phyloP scores from a whole-genome alignment of 2,329 filamentous ascomycete species.

The Pleomassaria siparia region DNA sequence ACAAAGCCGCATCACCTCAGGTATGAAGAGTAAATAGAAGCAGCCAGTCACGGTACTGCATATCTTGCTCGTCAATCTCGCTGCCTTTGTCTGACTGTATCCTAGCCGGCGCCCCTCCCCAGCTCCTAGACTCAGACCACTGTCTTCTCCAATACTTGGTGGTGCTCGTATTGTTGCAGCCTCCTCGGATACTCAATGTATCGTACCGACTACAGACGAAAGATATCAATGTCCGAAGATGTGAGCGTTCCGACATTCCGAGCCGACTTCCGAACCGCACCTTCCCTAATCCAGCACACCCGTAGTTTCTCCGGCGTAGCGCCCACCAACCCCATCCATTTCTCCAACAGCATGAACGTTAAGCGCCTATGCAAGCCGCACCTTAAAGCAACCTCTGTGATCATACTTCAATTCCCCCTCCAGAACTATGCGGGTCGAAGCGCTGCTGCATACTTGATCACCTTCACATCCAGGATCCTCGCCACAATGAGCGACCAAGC shows the following conservation, averaged over 20 bases:
- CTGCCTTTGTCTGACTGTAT: too few relatives aligned
- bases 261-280: background rate
- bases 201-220: too few relatives aligned
- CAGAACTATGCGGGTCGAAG: background rate
- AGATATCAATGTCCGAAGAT: too few relatives aligned
- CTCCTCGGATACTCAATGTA: too few relatives aligned
- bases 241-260: background rate
- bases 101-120: too few relatives aligned
- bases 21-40: too few relatives aligned
- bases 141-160: too few relatives aligned
- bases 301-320: conserved; percentile 1
- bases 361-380: conserved; percentile 27
- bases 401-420: background rate
- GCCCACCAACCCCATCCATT: background rate
- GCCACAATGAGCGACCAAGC: conserved; percentile 2
- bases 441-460: conserved; percentile 4
- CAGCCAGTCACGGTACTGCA: too few relatives aligned
- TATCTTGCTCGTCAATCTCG: too few relatives aligned
- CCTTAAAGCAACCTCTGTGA: conserved; percentile 13
- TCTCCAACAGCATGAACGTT: conserved; percentile 3
- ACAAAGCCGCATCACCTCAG: too few relatives aligned
- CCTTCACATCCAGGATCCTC: background rate
- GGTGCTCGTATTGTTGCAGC: too few relatives aligned
- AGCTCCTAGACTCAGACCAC: too few relatives aligned
- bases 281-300: background rate